phyloP scores from a whole-genome alignment of 2,329 filamentous ascomycete genomes.

The Lomentospora prolificans region DNA sequence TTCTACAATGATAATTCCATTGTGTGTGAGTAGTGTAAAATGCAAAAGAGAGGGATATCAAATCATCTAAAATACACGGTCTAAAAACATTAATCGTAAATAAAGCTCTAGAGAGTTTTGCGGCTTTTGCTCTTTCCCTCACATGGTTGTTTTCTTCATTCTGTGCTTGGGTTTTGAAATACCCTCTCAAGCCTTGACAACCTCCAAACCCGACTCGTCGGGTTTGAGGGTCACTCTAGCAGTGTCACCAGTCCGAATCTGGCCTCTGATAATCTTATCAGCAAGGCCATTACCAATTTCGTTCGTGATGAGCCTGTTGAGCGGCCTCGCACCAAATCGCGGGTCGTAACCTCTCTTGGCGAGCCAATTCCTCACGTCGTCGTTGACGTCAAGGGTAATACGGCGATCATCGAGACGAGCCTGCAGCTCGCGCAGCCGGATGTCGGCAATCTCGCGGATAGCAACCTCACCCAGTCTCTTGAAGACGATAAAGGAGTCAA shows the following conservation, averaged over 20 bases:
- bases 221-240: constrained; percentile 61
- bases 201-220: constrained; percentile 47
- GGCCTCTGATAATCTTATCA: constrained; percentile 82
- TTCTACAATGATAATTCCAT: not conserved
- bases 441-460: constrained; percentile 86
- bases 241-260: constrained; percentile 64
- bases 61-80: not conserved
- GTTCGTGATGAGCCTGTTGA: constrained; percentile 83
- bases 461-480: constrained; percentile 71
- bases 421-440: constrained; percentile 78
- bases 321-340: constrained; percentile 77
- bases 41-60: not conserved
- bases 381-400: constrained; percentile 63
- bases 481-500: constrained; percentile 96
- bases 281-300: constrained; percentile 84
- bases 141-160: no score
- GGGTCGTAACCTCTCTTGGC: constrained; percentile 86
- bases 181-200: constrained; percentile 20
- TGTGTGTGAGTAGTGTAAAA: not conserved
- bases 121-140: constrained; percentile 9
- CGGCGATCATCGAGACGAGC: constrained; percentile 72
- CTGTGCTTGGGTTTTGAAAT: not conserved
- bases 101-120: no score
- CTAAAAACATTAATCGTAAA: no score
- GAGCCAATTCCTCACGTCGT: constrained; percentile 73